These are phyloP conservation scores for Camellia lanceoleosa DNA, from an alignment of 148 eudicot genomes.

Conservation along the genomic window DNA sequence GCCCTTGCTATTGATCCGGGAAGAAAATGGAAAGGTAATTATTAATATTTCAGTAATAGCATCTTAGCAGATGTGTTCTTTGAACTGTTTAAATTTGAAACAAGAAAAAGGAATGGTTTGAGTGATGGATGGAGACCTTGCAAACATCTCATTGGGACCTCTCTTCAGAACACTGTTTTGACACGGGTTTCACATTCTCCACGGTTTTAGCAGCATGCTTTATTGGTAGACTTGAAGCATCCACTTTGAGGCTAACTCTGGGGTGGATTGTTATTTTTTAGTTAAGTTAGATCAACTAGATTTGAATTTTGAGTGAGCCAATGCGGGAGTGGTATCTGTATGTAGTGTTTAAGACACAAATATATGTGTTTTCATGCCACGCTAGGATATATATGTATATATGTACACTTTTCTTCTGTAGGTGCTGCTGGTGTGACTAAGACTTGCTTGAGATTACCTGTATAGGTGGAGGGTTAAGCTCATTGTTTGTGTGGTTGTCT, in stretches of 20 bases:
- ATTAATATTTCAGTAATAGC: background rate
- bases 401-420: background rate
- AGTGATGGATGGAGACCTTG: background rate
- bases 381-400: background rate
- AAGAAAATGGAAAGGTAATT: slow-evolving; percentile 93
- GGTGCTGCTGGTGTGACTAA: background rate
- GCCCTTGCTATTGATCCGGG: slow-evolving; percentile 95
- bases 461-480: background rate
- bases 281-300: background rate
- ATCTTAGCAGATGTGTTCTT: background rate
- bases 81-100: background rate
- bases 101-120: background rate
- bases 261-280: background rate
- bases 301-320: background rate
- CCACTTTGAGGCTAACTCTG: background rate
- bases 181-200: background rate
- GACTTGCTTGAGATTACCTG: background rate
- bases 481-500: background rate
- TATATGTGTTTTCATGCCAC: background rate
- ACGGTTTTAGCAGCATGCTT: background rate
- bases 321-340: background rate
- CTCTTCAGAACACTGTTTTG: no score
- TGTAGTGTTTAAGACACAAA: background rate
- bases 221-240: background rate
- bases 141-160: background rate